Conservation (phyloP, 768 basidiomycete species). For the Hortiboletus flavorubellus region DNA sequence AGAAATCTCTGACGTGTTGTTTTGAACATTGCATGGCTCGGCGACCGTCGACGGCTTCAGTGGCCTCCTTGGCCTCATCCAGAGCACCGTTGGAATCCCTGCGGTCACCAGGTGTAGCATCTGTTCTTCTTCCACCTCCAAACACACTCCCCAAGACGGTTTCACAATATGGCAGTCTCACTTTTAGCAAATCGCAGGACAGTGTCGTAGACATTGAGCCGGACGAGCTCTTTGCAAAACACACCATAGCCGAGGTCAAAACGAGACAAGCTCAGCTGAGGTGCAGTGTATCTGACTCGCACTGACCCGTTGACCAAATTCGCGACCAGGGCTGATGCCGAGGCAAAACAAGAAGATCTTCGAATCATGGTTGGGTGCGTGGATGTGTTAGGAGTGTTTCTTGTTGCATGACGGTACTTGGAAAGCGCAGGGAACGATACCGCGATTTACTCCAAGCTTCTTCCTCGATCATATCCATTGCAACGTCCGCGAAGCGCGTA, state of each 20-base stretch:
- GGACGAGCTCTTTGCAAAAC: conserved; percentile 70
- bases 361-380: conserved; percentile 92
- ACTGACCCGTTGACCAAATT: conserved; percentile 2
- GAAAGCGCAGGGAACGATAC: conserved; percentile 83
- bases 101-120: conserved; percentile 3
- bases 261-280: conserved; percentile 63
- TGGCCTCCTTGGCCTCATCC: conserved; percentile 25
- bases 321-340: conserved; percentile 63
- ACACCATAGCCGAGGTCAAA: conserved; percentile 70
- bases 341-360: conserved; percentile 84
- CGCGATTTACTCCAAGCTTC: conserved; percentile 85
- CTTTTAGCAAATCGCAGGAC: conserved; percentile 16
- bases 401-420: conserved; percentile 35
- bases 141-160: conserved; percentile 6
- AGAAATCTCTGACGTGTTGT: neutral
- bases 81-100: conserved; percentile 10
- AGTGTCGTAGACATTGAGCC: conserved; percentile 44
- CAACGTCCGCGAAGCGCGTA: conserved; percentile 64
- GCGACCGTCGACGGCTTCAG: conserved; percentile 36
- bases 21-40: conserved; percentile 34
- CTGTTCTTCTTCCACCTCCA: conserved; percentile 4
- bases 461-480: conserved; percentile 76
- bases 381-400: neutral
- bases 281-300: conserved; percentile 35
- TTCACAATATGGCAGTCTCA: conserved; percentile 11